Base-by-base conservation (phyloP, 768 basidiomycete species). In the Boletus reticuloceps region DNA sequence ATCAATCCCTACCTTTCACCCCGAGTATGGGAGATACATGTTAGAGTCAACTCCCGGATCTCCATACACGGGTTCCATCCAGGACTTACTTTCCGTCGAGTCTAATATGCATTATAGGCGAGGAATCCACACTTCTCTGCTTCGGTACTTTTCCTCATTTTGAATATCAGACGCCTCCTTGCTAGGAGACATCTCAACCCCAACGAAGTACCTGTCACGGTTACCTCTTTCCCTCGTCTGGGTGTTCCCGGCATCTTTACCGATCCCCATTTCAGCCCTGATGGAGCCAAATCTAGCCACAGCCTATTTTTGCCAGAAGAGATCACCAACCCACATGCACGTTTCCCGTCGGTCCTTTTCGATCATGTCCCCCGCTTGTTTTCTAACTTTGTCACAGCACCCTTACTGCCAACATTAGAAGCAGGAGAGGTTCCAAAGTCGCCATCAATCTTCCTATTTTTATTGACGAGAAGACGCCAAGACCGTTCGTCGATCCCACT, bases 21-120 rank as follows among this genome's bases (percentile, higher is more conserved):
- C 96, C 17, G 97, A 99, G 72, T 99, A 98, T 75, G 97, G 97
- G 39, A 83, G 95, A 38, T 98, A 91, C 76, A 99, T 99, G 97
- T 81, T 99, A 50, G 97, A 99, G 70, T 94, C 94, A 4, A 99
- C 96, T 1, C 97, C 97, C 0, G 97, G 97, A 3, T 85, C 87
- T 47, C 97, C 97, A 3, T 98, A 98, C 74, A 89, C 91, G 6
- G 94, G 92, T 11, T 87, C 83, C 16, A 83, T 98, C 39, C 79
- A 80, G 25, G 94, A 96, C 70, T 80, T 98, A 19, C 77, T 98
- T 37, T 82, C 87, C 6, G 95, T 99, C 6, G 96, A 99, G 74
- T 74, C 77, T 45, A 94, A 98, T 72, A 99, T 99, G 97, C 86
- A 89, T 43, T 92, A 93, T 69, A 82, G 94, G 94, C 88, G 50